A percentile compares a stretch with the other conserved stretches of the same genome.
Conservation (phyloP, 768 basidiomycete genomes). For the Panellus pusillus region DNA sequence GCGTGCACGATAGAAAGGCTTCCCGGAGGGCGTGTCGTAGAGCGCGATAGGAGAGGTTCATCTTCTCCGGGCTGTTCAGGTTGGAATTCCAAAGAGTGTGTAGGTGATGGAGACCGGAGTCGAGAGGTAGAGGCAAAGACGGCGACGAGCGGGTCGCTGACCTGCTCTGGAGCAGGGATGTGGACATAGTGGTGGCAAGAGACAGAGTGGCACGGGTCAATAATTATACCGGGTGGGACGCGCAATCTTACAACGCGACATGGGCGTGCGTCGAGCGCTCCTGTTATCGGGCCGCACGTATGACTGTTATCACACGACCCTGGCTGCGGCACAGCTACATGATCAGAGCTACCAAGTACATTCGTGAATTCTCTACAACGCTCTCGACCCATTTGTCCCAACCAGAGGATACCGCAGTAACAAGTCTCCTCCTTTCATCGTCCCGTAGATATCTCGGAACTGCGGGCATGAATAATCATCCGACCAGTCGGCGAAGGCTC, state of each 20-base stretch:
- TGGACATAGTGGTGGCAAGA: conserved; percentile 16
- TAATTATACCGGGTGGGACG: not conserved
- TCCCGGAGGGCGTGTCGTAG: conserved; percentile 25
- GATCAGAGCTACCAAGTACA: too few relatives aligned
- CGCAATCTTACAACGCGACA: conserved; percentile 1
- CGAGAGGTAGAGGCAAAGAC: conserved; percentile 20
- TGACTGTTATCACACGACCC: too few relatives aligned
- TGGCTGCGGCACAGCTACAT: not conserved
- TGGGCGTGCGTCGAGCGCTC: conserved; percentile 4
- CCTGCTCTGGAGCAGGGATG: conserved; percentile 11
- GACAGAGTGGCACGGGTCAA: not conserved
- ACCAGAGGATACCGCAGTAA: conserved; percentile 44
- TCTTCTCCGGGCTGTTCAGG: conserved; percentile 8
- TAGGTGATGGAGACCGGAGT: conserved; percentile 2
- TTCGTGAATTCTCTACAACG: conserved; percentile 4
- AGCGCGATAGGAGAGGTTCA: conserved; percentile 10
- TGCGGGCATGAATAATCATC: conserved; percentile 18
- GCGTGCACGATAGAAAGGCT: conserved; percentile 54
- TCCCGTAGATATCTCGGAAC: conserved; percentile 51
- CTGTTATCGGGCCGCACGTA: not conserved
- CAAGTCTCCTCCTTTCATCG: conserved; percentile 44
- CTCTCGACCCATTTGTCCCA: conserved; percentile 9
- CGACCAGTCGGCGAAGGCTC: conserved; percentile 11
- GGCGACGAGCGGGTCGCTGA: conserved; percentile 19
- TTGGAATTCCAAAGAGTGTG: conserved; percentile 10